Evolutionary conservation across 257 asterid genomes (phyloP).

Genomic region (Forsythia viridissima): DNA sequence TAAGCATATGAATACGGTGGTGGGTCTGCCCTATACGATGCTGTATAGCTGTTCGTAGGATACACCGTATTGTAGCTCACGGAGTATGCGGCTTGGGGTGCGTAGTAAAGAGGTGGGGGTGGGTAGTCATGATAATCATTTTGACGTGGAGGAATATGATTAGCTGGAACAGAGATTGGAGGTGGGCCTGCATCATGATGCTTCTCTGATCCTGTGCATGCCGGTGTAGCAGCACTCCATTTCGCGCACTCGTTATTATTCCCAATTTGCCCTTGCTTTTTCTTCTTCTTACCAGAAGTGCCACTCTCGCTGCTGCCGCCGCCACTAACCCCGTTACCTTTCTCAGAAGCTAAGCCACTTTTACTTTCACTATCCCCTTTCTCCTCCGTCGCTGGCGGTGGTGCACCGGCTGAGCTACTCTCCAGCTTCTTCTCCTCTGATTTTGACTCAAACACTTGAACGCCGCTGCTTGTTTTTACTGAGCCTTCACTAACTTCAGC

Average conservation of each 20-base stretch:
- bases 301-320: conserved; percentile 28
- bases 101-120: conserved; percentile 21
- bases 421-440: conserved; percentile 40
- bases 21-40: conserved; percentile 53
- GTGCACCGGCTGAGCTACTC: conserved; percentile 20
- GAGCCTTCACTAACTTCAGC: neutral
- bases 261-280: conserved; percentile 57
- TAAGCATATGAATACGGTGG: conserved; percentile 52
- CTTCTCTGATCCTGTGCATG: conserved; percentile 25
- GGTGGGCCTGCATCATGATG: conserved; percentile 32
- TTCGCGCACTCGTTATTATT: conserved; percentile 17
- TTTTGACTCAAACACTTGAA: conserved; percentile 25
- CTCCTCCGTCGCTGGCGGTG: conserved; percentile 32
- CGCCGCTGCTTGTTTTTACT: conserved; percentile 11
- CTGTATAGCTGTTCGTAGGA: conserved; percentile 45
- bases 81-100: conserved; percentile 42
- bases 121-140: conserved; percentile 28
- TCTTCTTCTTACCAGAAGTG: conserved; percentile 50
- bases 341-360: neutral
- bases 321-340: conserved; percentile 11
- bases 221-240: conserved; percentile 31
- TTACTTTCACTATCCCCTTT: conserved; percentile 23
- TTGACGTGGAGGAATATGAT: conserved; percentile 44
- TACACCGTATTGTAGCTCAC: conserved; percentile 68
- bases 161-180: conserved; percentile 6